phyloP scores from a whole-genome alignment of 1,284 basidiomycete genomes.

The Kalmanozyma brasiliensis region DNA sequence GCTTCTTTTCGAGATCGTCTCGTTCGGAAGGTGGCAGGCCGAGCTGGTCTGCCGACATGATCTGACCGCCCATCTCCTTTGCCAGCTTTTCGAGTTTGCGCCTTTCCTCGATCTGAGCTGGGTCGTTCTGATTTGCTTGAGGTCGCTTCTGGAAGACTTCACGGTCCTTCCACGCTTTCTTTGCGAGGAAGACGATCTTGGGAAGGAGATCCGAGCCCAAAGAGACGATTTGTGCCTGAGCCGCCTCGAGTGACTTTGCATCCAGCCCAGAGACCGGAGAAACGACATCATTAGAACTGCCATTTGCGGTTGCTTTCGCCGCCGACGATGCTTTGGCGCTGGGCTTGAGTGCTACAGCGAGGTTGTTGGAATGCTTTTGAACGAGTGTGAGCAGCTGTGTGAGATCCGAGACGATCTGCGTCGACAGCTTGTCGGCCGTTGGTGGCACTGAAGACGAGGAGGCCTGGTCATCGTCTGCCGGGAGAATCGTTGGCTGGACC shows the following conservation, averaged over 20 bases:
- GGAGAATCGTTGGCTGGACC: conserved; percentile 36
- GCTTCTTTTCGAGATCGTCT: conserved; percentile 32
- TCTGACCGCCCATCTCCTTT: conserved; percentile 49
- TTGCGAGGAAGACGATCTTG: conserved; percentile 58
- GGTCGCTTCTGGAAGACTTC: conserved; percentile 38
- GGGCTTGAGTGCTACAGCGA: conserved; percentile 56
- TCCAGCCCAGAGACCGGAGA: conserved; percentile 54
- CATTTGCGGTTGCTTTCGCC: conserved; percentile 2
- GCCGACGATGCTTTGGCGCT: conserved; percentile 15
- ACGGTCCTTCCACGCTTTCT: conserved; percentile 56
- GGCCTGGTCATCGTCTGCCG: conserved; percentile 4
- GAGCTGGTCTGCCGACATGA: conserved; percentile 50
- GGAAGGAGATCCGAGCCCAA: conserved; percentile 53
- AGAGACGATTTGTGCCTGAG: conserved; percentile 48
- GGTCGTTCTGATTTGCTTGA: conserved; percentile 12
- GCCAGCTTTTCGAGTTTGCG: conserved; percentile 44
- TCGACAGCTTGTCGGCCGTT: conserved; percentile 32
- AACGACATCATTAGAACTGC: conserved; percentile 2
- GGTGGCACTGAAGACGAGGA: conserved; percentile 21
- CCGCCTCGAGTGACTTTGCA: conserved; percentile 48
- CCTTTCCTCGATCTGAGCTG: conserved; percentile 32
- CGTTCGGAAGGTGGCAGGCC: conserved; percentile 34
- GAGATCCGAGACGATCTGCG: conserved; percentile 49
- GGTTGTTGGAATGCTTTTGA: conserved; percentile 52
- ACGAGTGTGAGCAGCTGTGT: conserved; percentile 41